Evolutionary conservation across 2,329 filamentous ascomycete genomes (phyloP), one percentile per base, ranked within the genome.

Genomic region (Ophiostoma populinum): DNA sequence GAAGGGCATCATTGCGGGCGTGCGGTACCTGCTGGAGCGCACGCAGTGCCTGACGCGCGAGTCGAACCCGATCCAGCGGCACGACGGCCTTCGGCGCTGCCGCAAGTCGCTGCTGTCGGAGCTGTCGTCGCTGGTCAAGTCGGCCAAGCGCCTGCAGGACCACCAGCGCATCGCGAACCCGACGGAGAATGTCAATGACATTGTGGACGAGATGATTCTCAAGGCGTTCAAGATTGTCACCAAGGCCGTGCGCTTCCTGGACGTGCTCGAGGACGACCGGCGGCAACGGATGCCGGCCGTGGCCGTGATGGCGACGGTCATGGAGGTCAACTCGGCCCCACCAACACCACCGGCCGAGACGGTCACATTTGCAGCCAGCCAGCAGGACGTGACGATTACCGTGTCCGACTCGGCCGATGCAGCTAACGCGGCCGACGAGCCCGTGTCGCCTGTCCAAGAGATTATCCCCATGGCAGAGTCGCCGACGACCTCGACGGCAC

Each of bases 221-320:
- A 90, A 86, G 53, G 86, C 86, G 0, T 95, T 93, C 61, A 85
- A 80, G 50, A 85, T 95, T 35, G 80, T 93, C n/a, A 87, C 77
- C 32, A 76, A 87, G 47, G 85, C 81, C 11, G 83, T 94, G 18
- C 70, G 78, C 29, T 95, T 98, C 49, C 65, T 93, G 27, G 90
- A 98, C 46, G 67, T 87, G 2, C 75, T 90, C 59, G 76, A 80
- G 24, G 79, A 73, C 12, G 70, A 76, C 46, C 55, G 62, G 31
- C 58, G 59, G 39, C 51, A 56, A 26, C 59, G 64, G 36, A 59
- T 60, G 7, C 59, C 62, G 20, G 53, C 70, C 24, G 63, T 75
- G 21, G 65, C 66, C n/a, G 56, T 69, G 29, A 68, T 75, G 65
- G 62, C 65, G 22, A 70, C 70, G 0, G 62, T 74, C 15, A 51